phyloP scores from a whole-genome alignment of 495 filamentous ascomycete species.

The Neurospora pannonica region DNA sequence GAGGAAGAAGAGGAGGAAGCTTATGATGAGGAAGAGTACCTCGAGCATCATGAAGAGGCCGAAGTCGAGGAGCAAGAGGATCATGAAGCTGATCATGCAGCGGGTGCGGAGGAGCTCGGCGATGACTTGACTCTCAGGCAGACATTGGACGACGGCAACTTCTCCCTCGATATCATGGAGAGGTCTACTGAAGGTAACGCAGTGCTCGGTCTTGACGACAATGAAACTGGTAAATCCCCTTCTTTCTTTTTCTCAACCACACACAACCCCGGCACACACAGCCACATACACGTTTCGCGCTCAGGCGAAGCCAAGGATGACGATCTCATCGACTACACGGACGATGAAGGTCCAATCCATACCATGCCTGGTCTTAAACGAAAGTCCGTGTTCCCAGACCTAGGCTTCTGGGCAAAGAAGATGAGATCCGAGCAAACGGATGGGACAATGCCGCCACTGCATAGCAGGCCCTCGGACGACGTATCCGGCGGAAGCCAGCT shows the following conservation, averaged over 20 bases:
- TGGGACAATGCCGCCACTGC: background rate
- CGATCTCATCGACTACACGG: constrained; percentile 21
- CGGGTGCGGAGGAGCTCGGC: background rate
- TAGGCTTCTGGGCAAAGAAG: background rate
- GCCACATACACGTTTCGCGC: background rate
- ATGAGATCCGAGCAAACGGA: background rate
- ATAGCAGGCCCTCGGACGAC: background rate
- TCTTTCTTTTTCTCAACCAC: constrained; percentile 3
- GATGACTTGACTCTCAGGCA: constrained; percentile 1
- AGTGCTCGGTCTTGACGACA: background rate
- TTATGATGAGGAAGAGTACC: background rate
- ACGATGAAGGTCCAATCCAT: constrained; percentile 17
- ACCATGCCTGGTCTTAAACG: background rate
- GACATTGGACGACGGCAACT: background rate
- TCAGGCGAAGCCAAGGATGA: background rate
- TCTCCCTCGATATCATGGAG: constrained; percentile 2
- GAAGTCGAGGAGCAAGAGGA: background rate
- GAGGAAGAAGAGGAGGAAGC: background rate
- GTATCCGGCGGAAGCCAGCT: background rate
- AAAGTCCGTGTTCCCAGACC: background rate
- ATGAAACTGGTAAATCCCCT: constrained; percentile 18
- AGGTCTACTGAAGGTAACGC: background rate
- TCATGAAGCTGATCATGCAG: background rate
- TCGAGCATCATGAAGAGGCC: background rate
- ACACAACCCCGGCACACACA: background rate